These are phyloP conservation scores for Lithospermum erythrorhizon DNA, from an alignment of 257 asterid genomes.

Conservation along the genomic window DNA sequence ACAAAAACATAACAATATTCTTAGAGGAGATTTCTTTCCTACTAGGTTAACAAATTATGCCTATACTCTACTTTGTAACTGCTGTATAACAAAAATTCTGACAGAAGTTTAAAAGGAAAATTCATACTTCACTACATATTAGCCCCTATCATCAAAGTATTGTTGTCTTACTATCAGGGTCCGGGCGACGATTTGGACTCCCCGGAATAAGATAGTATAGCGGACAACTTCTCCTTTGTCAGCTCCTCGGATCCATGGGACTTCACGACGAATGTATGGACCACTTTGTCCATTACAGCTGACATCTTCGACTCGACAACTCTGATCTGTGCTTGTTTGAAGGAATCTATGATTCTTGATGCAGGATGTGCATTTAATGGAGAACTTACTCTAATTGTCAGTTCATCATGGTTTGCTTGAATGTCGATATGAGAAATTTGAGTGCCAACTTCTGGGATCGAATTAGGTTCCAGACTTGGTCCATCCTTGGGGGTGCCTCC, in stretches of 20 bases:
- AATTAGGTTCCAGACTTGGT: constrained; percentile 23
- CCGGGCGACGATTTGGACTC: constrained; percentile 25
- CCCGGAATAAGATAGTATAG: constrained; percentile 32
- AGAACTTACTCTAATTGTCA: constrained; percentile 51
- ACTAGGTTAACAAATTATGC: constrained; percentile 14
- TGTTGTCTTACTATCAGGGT: constrained; percentile 16
- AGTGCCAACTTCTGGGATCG: constrained; percentile 18
- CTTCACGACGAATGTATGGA: constrained; percentile 69
- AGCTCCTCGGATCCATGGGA: constrained; percentile 50
- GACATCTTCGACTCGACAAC: constrained; percentile 52
- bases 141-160: constrained; percentile 9
- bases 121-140: constrained; percentile 9
- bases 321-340: constrained; percentile 41
- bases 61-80: constrained; percentile 29
- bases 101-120: constrained; percentile 14
- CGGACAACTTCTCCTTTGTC: constrained; percentile 63
- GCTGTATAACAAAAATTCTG: constrained; percentile 30
- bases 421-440: constrained; percentile 28
- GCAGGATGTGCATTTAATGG: constrained; percentile 61
- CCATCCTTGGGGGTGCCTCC: constrained; percentile 36
- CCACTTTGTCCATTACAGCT: constrained; percentile 42
- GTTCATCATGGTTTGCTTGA: constrained; percentile 29
- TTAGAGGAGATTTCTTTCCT: constrained; percentile 19
- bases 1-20: background rate
- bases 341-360: constrained; percentile 48